A percentile compares a stretch with the other conserved stretches of the same genome.
Conservation (phyloP, 2,329 filamentous ascomycete genomes). For the Alternaria atra region DNA sequence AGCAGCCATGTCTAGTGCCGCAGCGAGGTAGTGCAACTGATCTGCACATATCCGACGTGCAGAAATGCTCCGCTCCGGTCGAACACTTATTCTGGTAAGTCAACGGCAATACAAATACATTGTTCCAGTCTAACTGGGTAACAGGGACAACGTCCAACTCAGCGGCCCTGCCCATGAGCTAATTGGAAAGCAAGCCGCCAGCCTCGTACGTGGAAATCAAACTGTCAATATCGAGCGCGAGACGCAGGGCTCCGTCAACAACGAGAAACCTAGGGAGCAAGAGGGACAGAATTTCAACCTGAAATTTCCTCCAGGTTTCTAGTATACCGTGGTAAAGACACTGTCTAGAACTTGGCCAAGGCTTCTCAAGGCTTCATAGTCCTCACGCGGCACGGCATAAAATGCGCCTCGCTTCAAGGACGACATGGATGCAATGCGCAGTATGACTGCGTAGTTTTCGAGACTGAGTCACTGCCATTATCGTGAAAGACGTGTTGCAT, state of each 20-base stretch:
- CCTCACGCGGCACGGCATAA: constrained; percentile 2
- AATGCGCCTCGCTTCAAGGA: constrained; percentile 11
- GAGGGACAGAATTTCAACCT: constrained; percentile 34
- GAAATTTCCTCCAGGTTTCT: constrained; percentile 47
- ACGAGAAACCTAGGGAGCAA: constrained; percentile 24
- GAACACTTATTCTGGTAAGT: constrained; percentile 50
- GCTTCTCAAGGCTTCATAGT: not conserved
- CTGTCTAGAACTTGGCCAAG: constrained; percentile 29
- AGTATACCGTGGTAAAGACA: constrained; percentile 24
- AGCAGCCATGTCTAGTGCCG: constrained; percentile 43
- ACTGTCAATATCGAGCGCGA: constrained; percentile 40
- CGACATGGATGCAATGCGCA: constrained; percentile 9
- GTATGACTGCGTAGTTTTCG: constrained; percentile 24
- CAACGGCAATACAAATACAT: constrained; percentile 37
- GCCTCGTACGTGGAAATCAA: constrained; percentile 42
- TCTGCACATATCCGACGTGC: constrained; percentile 39
- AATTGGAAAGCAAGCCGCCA: constrained; percentile 48
- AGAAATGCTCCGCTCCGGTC: constrained; percentile 43
- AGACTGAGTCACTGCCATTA: constrained; percentile 25
- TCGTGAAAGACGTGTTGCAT: constrained; percentile 32
- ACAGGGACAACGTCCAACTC: constrained; percentile 49
- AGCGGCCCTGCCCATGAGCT: constrained; percentile 46
- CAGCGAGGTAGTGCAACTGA: constrained; percentile 20
- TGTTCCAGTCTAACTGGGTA: constrained; percentile 41
- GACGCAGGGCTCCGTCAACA: constrained; percentile 21